A percentile compares a stretch with the other conserved stretches of the same genome.
Conservation (phyloP, 176 grass and related monocot genomes). For the Carex kokanica region DNA sequence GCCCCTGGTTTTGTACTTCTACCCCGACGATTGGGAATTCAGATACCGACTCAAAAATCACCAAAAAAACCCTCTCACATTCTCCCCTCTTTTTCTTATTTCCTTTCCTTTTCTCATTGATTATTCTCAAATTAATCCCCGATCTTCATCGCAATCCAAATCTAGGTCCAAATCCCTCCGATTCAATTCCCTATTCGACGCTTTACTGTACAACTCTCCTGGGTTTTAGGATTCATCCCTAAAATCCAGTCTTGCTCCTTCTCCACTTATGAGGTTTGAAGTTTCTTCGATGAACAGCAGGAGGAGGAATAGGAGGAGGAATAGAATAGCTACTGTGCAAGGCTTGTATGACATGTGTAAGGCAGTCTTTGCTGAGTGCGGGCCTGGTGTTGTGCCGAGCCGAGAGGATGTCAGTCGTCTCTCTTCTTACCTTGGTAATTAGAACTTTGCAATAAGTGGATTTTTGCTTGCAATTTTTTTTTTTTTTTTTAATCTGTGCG, state of each 20-base stretch:
- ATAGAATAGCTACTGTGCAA: conserved; percentile 34
- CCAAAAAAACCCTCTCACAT: neutral
- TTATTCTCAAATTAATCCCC: neutral
- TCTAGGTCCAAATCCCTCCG: neutral
- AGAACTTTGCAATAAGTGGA: neutral
- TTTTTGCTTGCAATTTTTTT: too few species aligned
- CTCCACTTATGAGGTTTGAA: conserved; percentile 10
- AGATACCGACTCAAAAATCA: conserved; percentile 5
- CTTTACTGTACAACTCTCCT: neutral
- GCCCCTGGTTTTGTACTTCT: conserved; percentile 25
- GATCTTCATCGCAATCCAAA: neutral
- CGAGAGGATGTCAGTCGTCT: conserved; percentile 51
- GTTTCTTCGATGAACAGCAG: conserved; percentile 3
- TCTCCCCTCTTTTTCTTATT: neutral
- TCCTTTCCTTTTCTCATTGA: neutral
- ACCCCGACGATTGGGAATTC: neutral
- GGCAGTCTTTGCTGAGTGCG: conserved; percentile 42
- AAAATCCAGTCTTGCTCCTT: neutral
- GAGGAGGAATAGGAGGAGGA: conserved; percentile 25
- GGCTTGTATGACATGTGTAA: conserved; percentile 60
- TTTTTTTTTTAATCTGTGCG: too few species aligned
- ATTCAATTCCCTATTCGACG: neutral
- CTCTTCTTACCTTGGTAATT: conserved; percentile 18
- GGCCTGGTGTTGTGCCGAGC: conserved; percentile 47
- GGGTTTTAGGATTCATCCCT: neutral